These are phyloP conservation scores for Dipteronia sinensis DNA, from an alignment of 345 rosid genomes.

Conservation along the genomic window DNA sequence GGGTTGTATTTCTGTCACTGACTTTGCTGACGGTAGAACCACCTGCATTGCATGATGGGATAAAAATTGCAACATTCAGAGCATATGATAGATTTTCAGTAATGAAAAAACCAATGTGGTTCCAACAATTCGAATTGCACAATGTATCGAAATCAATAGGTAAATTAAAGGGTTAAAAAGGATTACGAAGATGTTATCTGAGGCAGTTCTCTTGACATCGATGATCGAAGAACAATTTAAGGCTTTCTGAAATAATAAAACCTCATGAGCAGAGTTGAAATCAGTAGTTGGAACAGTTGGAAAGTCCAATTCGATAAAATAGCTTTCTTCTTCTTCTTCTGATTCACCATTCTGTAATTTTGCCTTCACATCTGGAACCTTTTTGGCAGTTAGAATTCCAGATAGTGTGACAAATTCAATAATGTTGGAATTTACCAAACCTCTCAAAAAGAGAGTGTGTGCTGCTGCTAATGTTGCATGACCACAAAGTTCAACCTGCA, in stretches of 20 bases:
- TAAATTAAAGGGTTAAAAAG: not conserved
- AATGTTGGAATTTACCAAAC: slow-evolving; percentile 45
- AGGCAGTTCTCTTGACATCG: slow-evolving; percentile 48
- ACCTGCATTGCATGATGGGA: slow-evolving; percentile 51
- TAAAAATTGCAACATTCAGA: no score
- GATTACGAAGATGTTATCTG: slow-evolving; percentile 51
- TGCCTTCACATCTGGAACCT: slow-evolving; percentile 31
- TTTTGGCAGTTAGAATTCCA: slow-evolving; percentile 67
- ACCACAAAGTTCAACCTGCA: slow-evolving; percentile 76
- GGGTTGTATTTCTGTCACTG: slow-evolving; percentile 55
- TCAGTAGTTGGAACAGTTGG: slow-evolving; percentile 45
- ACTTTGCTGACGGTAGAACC: slow-evolving; percentile 64
- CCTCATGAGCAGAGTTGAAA: slow-evolving; percentile 26
- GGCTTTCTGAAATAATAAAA: slow-evolving; percentile 45
- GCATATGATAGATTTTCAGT: no score
- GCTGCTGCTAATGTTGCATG: slow-evolving; percentile 92
- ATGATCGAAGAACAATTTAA: slow-evolving; percentile 47
- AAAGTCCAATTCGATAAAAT: slow-evolving; percentile 56
- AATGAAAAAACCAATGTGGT: no score
- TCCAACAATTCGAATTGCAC: no score
- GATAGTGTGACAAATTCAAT: slow-evolving; percentile 73
- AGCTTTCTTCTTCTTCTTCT: slow-evolving; percentile 24
- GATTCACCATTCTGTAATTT: slow-evolving; percentile 34
- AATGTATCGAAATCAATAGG: no score
- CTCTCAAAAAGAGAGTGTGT: slow-evolving; percentile 57